Base-by-base conservation (phyloP, 371 early-diverging fungal species). In the Actinomucor elegans region DNA sequence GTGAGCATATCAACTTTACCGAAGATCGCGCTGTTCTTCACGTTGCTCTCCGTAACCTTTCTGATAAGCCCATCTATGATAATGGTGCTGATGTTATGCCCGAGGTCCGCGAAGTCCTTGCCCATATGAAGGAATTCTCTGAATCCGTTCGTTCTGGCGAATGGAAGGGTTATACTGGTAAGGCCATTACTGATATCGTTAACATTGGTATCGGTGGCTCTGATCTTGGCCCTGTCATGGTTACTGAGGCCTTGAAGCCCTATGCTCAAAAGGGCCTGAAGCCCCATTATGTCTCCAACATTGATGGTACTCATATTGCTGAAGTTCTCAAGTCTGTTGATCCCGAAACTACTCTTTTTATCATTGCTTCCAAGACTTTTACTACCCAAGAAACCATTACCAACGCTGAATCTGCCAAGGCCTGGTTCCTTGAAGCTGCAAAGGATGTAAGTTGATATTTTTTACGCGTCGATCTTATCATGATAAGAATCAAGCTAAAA, bases 151-250 rank as follows among this genome's bases (percentile, higher is more conserved):
- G 96, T 27, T 83, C 85, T 24, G 97, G 98, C 35, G 75, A 73
- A 50, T 94, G 99, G 94, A 91, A 82, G 68, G 97, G 99, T 28
- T 94, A 92, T 67, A 94, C 98, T 23, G 98, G 98, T 63, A 87
- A 96, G 75, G 63, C 70, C 34, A 94, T 99, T 64, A 92, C 92
- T 38, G 96, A 96, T 60, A 77, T 99, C 32, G 94, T 99, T 67
- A 98, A 98, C 81, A 98, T 99, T 71, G 99, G 99, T 67, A 99
- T 99, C 66, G 99, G 99, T 66, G 99, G 99, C 64, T 96, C 97
- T n/a, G 99, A 99, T 75, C 84, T 99, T 41, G 99, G 99, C 27
- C 99, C 99, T 17, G 93, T 96, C 53, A 96, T 99, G 96, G 98
- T 97, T 27, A 95, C 94, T 21, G 94, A 97, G 73, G 97, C 99